phyloP scores from a whole-genome alignment of 169 alveolate species.

The Neospora caninum region DNA sequence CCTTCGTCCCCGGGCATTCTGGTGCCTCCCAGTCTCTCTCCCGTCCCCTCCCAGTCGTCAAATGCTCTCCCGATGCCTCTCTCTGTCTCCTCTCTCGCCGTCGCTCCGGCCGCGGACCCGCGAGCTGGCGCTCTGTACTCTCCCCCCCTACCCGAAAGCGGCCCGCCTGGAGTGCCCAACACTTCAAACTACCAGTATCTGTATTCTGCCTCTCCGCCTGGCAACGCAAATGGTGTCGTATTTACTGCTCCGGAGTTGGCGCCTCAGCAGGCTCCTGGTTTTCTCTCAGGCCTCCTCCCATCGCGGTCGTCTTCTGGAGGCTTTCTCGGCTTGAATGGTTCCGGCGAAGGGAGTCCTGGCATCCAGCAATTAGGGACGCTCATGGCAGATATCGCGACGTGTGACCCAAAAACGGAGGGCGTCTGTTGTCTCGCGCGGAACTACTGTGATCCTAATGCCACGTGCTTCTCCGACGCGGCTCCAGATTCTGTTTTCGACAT shows the following conservation, averaged over 20 bases:
- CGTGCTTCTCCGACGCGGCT: conserved; percentile 40
- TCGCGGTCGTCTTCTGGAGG: not conserved
- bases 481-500: conserved; percentile 59
- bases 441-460: conserved; percentile 39
- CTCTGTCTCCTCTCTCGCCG: not conserved
- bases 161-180: not conserved
- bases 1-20: no score
- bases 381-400: conserved; percentile 24
- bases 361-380: conserved; percentile 19
- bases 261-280: not conserved
- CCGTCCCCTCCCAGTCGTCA: not conserved
- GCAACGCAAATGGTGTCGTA: no score
- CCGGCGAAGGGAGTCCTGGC: not conserved
- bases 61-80: not conserved
- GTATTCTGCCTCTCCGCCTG: not conserved
- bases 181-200: not conserved
- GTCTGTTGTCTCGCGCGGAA: conserved; percentile 25
- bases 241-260: not conserved
- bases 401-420: conserved; percentile 41
- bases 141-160: not conserved
- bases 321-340: not conserved
- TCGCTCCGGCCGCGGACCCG: not conserved
- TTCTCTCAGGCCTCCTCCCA: not conserved
- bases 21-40: not conserved
- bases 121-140: not conserved